These are phyloP conservation scores for Helminthosporium solani DNA, from an alignment of 2,329 filamentous ascomycete genomes.

Conservation along the genomic window DNA sequence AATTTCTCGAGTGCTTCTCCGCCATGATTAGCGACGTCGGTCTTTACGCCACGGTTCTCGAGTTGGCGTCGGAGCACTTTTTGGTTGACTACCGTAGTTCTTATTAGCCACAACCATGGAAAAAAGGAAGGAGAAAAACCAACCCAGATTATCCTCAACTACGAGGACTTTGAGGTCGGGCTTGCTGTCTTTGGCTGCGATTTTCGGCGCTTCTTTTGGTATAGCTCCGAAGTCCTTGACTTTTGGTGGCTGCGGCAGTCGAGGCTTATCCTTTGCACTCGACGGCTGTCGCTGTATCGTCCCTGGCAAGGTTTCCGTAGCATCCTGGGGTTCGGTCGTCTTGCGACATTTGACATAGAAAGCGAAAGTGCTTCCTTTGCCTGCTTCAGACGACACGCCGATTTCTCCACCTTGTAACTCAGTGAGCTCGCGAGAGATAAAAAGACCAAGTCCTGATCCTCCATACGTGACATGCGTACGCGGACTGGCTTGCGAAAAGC, in stretches of 20 bases:
- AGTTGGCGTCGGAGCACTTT: conserved; percentile 53
- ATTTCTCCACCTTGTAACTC: conserved; percentile 80
- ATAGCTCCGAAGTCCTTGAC: conserved; percentile 39
- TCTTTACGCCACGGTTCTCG: conserved; percentile 49
- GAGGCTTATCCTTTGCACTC: conserved; percentile 30
- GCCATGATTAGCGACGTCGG: conserved; percentile 52
- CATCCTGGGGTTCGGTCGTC: conserved; percentile 45
- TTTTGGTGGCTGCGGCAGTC: conserved; percentile 21
- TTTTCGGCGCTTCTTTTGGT: conserved; percentile 11
- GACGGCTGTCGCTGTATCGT: conserved; percentile 30
- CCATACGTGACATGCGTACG: conserved; percentile 77
- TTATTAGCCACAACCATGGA: conserved; percentile 1
- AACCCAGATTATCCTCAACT: conserved; percentile 46
- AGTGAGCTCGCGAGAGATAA: conserved; percentile 76
- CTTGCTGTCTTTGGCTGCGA: conserved; percentile 14
- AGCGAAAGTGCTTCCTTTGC: conserved; percentile 71
- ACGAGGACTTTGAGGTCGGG: conserved; percentile 41
- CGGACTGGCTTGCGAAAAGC: conserved; percentile 76
- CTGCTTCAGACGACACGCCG: conserved; percentile 67
- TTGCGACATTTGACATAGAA: conserved; percentile 73
- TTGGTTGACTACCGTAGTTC: conserved; percentile 46
- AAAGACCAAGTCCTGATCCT: conserved; percentile 74
- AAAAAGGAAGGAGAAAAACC: background rate
- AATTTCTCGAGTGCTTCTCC: conserved; percentile 51
- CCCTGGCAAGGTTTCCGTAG: conserved; percentile 26